Percentiles rank a stretch among this genome's conserved stretches.
phyloP scores from a whole-genome alignment of 176 grass and related monocot species.

The Oryza glumipatula region DNA sequence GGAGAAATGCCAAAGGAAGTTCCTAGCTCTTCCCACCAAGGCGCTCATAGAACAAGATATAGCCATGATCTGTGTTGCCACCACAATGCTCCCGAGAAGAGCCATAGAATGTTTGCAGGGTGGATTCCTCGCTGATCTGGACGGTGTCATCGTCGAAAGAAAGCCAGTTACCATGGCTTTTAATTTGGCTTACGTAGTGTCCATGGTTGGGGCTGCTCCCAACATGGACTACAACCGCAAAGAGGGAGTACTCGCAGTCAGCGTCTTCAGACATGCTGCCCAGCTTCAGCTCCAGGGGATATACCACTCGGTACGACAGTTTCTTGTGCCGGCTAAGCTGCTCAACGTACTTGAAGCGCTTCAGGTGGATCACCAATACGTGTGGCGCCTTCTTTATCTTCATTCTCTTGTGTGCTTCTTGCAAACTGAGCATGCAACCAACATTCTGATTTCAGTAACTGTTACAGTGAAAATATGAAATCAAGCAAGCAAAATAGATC shows the following conservation, averaged over 20 bases:
- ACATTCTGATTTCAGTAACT: slow-evolving; percentile 11
- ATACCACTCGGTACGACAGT: slow-evolving; percentile 81
- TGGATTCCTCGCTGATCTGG: slow-evolving; percentile 77
- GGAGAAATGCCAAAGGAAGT: neutral
- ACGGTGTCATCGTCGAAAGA: slow-evolving; percentile 91
- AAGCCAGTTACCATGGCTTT: slow-evolving; percentile 82
- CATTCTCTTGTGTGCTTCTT: slow-evolving; percentile 94
- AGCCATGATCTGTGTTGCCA: slow-evolving; percentile 87
- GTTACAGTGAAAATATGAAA: slow-evolving; percentile 7
- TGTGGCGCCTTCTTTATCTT: slow-evolving; percentile 85
- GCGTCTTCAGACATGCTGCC: slow-evolving; percentile 56
- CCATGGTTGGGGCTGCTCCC: slow-evolving; percentile 90
- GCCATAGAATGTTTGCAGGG: slow-evolving; percentile 73
- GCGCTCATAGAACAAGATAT: slow-evolving; percentile 89
- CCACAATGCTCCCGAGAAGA: slow-evolving; percentile 76
- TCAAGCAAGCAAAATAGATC: slow-evolving; percentile 24
- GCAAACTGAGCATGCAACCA: slow-evolving; percentile 57
- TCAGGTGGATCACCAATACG: slow-evolving; percentile 88
- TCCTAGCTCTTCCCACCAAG: slow-evolving; percentile 39
- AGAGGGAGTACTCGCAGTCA: slow-evolving; percentile 81
- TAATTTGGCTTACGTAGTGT: slow-evolving; percentile 89
- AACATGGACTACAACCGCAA: slow-evolving; percentile 88
- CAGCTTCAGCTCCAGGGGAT: slow-evolving; percentile 92
- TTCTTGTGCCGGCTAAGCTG: slow-evolving; percentile 87
- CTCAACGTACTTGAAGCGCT: slow-evolving; percentile 90